These are phyloP conservation scores for Populus pruinosa DNA, from an alignment of 345 rosid species.

Conservation along the genomic window DNA sequence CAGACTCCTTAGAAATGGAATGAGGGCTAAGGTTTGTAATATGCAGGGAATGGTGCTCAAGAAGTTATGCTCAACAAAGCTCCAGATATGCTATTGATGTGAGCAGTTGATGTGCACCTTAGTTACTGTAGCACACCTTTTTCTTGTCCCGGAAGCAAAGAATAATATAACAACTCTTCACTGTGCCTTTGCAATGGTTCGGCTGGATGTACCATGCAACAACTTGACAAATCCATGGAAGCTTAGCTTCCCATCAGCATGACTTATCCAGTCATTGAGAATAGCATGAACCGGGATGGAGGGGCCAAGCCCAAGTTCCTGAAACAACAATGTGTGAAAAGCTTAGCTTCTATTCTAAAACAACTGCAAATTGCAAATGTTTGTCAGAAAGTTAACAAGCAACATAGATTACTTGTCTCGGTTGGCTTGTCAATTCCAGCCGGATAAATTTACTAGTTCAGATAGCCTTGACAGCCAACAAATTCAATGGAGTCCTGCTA, in stretches of 20 bases:
- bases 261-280: constrained; percentile 94
- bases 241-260: constrained; percentile 91
- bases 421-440: background rate
- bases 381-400: background rate
- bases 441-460: background rate
- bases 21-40: background rate
- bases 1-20: background rate
- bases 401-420: background rate
- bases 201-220: constrained; percentile 79
- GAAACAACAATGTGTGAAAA: constrained; percentile 20
- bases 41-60: background rate
- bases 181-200: constrained; percentile 24
- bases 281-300: constrained; percentile 83
- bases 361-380: background rate
- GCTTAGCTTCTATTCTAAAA: background rate
- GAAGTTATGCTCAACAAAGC: background rate
- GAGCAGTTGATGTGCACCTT: background rate
- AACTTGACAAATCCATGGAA: constrained; percentile 86
- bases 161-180: constrained; percentile 4
- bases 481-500: background rate
- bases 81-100: background rate
- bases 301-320: constrained; percentile 96
- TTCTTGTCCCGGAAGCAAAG: background rate
- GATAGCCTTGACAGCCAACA: background rate
- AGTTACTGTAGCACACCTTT: background rate